Base-by-base conservation (phyloP, 192 early-diverging fungal genomes). In the Tieghemiomyces parasiticus region DNA sequence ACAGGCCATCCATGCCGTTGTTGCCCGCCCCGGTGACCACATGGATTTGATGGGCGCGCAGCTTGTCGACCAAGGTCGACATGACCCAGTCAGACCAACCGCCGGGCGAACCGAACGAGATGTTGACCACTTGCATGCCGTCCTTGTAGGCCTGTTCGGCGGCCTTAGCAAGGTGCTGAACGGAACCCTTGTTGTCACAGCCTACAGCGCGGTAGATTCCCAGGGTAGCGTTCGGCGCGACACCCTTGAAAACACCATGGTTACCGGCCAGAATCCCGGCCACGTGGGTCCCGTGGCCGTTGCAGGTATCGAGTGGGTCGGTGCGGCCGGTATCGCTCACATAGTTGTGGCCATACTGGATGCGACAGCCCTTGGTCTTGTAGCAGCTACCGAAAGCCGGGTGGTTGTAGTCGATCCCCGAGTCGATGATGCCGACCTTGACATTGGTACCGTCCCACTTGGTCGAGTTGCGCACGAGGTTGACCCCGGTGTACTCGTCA, bases 21-120 rank as follows among this genome's bases (percentile, higher is more conserved):
- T 95, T 95, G 19, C 92, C 92, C 34, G 73, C 72, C 16, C 87
- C 76, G 26, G 81, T 71, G 46, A 79, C 72, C 13, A 91, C 77
- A 32, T 82, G 60, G 26, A 81, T 61, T 24, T 84, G 84, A 4
- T 65, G 32, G 8, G 63, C 55, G 16, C 68, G 63, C 4, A 86
- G 34, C 1, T 61, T 67, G 38, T 10, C 38, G 38, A 16, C 38
- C 16, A 42, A 6, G 38, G 6, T 16, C 6, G 8, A 6, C 8
- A 42, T 16, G 38, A 16, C 38, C 8, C 8, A 42, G 6, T 42
- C 38, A 6, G 8, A 6, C 38, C 38, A 42, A 10, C 16, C 16
- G 38, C 38, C 38, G 38, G 16, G 6, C 8, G 16, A 42, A 6
- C 38, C 38, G 8, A 42, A 16, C 8, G 38, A 42, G 8, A 42